Evolutionary conservation across 345 rosid species (phyloP).

Genomic region (Gossypium arboreum): DNA sequence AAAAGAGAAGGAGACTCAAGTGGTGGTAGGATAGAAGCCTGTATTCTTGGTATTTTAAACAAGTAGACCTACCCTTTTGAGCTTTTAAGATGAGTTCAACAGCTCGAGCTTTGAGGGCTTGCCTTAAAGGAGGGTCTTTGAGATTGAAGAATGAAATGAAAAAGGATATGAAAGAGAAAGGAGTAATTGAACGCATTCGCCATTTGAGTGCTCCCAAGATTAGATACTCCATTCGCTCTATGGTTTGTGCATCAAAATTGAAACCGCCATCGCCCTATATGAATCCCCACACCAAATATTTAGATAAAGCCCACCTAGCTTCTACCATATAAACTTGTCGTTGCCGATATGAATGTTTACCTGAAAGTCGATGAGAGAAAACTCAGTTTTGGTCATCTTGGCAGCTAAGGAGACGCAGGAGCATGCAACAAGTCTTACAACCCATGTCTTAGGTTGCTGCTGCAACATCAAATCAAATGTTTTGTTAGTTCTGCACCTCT

Average conservation of each 20-base stretch:
- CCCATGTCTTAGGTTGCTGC: conserved; percentile 60
- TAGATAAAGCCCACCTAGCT: background rate
- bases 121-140: conserved; percentile 38
- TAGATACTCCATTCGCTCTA: conserved; percentile 67
- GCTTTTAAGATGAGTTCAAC: conserved; percentile 51
- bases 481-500: background rate
- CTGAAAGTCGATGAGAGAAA: conserved; percentile 40
- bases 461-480: background rate
- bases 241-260: conserved; percentile 46
- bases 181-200: conserved; percentile 90
- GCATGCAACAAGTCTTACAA: conserved; percentile 53
- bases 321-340: background rate
- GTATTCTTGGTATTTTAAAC: background rate
- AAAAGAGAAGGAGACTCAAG: background rate
- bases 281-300: background rate
- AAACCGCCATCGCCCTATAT: conserved; percentile 37
- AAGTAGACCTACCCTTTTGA: conserved; percentile 48
- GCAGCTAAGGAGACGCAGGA: conserved; percentile 71
- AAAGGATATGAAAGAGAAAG: conserved; percentile 65
- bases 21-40: too few relatives aligned
- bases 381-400: conserved; percentile 63
- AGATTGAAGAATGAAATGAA: conserved; percentile 52
- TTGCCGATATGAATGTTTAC: conserved; percentile 23
- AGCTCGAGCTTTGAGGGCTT: conserved; percentile 55
- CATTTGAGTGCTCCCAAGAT: conserved; percentile 78